Conservation (phyloP, 2,329 filamentous ascomycete genomes). For the Pyricularia pennisetigena region DNA sequence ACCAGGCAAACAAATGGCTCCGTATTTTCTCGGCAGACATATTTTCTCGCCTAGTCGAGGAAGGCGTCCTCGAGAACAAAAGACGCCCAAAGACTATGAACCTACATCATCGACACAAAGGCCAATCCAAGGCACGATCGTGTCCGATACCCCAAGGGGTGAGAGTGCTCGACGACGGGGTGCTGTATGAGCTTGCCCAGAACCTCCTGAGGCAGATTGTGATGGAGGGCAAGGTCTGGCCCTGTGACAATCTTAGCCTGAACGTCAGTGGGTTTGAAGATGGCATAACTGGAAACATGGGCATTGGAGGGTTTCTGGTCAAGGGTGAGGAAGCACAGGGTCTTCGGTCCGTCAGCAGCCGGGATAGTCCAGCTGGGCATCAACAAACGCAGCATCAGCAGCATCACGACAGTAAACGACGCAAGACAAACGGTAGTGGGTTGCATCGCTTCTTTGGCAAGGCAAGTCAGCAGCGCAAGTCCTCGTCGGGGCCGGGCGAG, state of each 20-base stretch:
- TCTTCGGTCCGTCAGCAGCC: slow-evolving; percentile 26
- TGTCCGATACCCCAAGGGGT: slow-evolving; percentile 69
- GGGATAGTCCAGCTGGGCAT: slow-evolving; percentile 8
- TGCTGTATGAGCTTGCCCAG: slow-evolving; percentile 67
- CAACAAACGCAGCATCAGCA: slow-evolving; percentile 11
- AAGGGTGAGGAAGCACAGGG: slow-evolving; percentile 57
- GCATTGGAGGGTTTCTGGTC: slow-evolving; percentile 79
- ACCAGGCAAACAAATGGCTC: slow-evolving; percentile 78
- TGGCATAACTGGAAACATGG: slow-evolving; percentile 70
- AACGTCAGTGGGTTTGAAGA: slow-evolving; percentile 92
- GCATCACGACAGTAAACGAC: slow-evolving; percentile 28
- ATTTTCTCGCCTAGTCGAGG: slow-evolving; percentile 78
- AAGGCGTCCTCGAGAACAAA: slow-evolving; percentile 80
- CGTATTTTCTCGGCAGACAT: slow-evolving; percentile 89
- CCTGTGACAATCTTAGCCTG: slow-evolving; percentile 81
- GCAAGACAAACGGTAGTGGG: slow-evolving; percentile 33
- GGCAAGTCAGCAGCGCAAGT: neutral
- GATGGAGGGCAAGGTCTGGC: slow-evolving; percentile 73
- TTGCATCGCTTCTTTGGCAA: slow-evolving; percentile 50
- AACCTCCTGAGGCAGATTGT: slow-evolving; percentile 69
- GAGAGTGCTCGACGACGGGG: slow-evolving; percentile 54
- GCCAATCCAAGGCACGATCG: slow-evolving; percentile 65
- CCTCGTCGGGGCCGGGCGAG: neutral
- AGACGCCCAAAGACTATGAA: slow-evolving; percentile 79
- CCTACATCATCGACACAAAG: slow-evolving; percentile 67